A percentile compares a stretch with the other conserved stretches of the same genome.
Conservation (phyloP, 2,329 filamentous ascomycete species). For the Diplodia scrobiculata region DNA sequence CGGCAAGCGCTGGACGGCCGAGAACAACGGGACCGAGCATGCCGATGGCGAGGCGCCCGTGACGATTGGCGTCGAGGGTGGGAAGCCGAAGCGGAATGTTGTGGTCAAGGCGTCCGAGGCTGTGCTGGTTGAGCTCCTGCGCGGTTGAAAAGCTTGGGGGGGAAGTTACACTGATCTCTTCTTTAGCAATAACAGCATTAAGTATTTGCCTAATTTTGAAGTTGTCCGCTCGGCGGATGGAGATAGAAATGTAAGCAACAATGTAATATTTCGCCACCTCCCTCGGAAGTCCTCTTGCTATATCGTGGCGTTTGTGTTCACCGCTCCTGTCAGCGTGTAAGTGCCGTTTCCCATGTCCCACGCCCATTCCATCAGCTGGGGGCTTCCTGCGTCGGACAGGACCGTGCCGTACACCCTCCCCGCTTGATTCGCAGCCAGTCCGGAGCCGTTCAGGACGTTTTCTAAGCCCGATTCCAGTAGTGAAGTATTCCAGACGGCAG, state of each 20-base stretch:
- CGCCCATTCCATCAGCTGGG: background rate
- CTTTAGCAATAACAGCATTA: background rate
- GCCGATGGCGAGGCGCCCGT: background rate
- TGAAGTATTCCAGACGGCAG: background rate
- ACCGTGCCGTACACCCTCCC: background rate
- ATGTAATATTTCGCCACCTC: background rate
- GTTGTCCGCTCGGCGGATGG: background rate
- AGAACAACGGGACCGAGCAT: background rate
- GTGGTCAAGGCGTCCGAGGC: background rate
- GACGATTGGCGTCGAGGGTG: background rate
- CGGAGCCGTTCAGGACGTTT: background rate
- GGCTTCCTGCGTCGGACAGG: background rate
- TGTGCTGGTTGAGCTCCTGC: background rate
- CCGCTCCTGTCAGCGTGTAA: background rate
- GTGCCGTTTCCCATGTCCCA: background rate
- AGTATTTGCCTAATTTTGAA: background rate
- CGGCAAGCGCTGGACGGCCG: background rate
- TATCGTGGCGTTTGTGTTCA: background rate
- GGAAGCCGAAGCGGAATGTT: background rate
- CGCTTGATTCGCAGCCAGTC: background rate
- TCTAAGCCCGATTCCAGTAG: background rate
- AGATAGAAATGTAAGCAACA: background rate
- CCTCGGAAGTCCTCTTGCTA: background rate
- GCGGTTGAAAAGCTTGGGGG: background rate
- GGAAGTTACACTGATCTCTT: background rate